These are phyloP conservation scores for Pyrrhoderma lamaoense DNA, from an alignment of 1,284 basidiomycete species.

Conservation along the genomic window DNA sequence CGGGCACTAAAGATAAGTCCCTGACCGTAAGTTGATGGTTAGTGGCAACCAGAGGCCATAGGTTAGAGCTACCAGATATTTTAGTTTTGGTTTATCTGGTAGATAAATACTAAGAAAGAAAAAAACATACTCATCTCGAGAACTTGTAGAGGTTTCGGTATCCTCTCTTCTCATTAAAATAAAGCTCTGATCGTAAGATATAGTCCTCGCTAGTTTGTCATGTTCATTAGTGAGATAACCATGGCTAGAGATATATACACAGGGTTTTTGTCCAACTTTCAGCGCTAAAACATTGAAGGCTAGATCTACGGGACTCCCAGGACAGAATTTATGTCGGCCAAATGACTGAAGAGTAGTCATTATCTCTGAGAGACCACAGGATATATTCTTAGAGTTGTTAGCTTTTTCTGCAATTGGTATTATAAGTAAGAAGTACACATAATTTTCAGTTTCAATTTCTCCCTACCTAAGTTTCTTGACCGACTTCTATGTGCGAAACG, in stretches of 20 bases:
- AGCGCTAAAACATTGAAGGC: constrained; percentile 10
- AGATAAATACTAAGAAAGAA: neutral
- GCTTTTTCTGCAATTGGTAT: neutral
- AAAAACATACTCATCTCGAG: neutral
- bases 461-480: constrained; percentile 12
- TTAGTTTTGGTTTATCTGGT: neutral
- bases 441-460: neutral
- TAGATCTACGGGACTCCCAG: constrained; percentile 5
- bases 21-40: constrained; percentile 17
- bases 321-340: constrained; percentile 12
- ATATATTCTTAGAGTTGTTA: constrained; percentile 1
- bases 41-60: constrained; percentile 15
- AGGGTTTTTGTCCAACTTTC: neutral
- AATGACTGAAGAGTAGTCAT: constrained; percentile 5
- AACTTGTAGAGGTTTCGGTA: neutral
- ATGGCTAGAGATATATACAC: constrained; percentile 9
- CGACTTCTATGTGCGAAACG: constrained; percentile 14
- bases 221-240: constrained; percentile 7
- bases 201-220: neutral
- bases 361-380: constrained; percentile 10
- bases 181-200: constrained; percentile 16
- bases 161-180: constrained; percentile 6
- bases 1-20: constrained; percentile 4
- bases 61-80: neutral
- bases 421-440: neutral